Percentiles rank a stretch among this genome's conserved stretches.
phyloP scores from a whole-genome alignment of 2,329 filamentous ascomycete genomes.

The Karstenula rhodostoma region DNA sequence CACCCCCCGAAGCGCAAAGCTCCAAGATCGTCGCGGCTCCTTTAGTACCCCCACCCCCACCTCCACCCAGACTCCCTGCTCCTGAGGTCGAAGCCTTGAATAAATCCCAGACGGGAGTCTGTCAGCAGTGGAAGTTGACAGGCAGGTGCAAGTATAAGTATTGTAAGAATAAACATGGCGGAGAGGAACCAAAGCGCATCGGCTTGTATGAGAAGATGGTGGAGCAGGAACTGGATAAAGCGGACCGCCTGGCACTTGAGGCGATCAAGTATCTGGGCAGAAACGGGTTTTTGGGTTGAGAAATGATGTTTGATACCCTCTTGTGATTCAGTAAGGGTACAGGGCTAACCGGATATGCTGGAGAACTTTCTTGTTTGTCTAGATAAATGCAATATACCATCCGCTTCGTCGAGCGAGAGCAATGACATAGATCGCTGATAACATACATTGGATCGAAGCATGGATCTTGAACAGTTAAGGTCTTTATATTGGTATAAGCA shows the following conservation, averaged over 20 bases:
- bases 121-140: conserved; percentile 32
- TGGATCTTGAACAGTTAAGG: background rate
- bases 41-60: conserved; percentile 26
- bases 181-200: conserved; percentile 26
- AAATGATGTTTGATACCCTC: background rate
- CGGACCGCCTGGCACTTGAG: conserved; percentile 52
- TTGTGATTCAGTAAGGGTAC: background rate
- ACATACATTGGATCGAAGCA: background rate
- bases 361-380: too few species aligned
- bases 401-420: too few species aligned
- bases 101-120: conserved; percentile 26
- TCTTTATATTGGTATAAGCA: conserved; percentile 2
- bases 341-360: background rate
- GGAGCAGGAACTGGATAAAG: conserved; percentile 55
- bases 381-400: too few species aligned
- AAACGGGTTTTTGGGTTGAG: conserved; percentile 51
- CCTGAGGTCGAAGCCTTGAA: conserved; percentile 15
- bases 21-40: conserved; percentile 41
- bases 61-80: conserved; percentile 26
- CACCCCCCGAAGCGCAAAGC: conserved; percentile 48
- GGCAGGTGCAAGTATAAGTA: conserved; percentile 39
- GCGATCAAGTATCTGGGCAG: conserved; percentile 58
- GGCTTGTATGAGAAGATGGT: conserved; percentile 47
- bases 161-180: conserved; percentile 38
- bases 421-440: too few species aligned